These are phyloP conservation scores for Neurospora terricola DNA, from an alignment of 495 filamentous ascomycete species.

Conservation along the genomic window DNA sequence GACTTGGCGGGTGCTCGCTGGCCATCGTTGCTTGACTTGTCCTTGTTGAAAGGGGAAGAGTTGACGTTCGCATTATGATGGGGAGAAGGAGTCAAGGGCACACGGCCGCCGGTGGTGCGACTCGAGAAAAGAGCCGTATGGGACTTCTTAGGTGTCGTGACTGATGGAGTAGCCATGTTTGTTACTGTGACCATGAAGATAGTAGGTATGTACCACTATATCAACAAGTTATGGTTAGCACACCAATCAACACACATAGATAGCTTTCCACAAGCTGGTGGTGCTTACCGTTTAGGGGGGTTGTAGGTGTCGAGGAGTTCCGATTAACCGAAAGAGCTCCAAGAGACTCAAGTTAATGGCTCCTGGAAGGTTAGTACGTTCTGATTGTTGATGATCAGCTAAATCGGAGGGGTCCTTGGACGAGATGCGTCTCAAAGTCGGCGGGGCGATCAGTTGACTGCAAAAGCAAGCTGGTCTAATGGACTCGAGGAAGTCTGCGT, in stretches of 20 bases:
- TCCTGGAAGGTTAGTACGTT: conserved; percentile 50
- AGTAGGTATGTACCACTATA: conserved; percentile 22
- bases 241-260: conserved; percentile 4
- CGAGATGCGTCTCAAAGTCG: conserved; percentile 28
- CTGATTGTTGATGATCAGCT: conserved; percentile 37
- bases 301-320: conserved; percentile 17
- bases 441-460: conserved; percentile 37
- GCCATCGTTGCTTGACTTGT: conserved; percentile 44
- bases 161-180: conserved; percentile 78
- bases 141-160: conserved; percentile 89
- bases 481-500: conserved; percentile 25
- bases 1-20: conserved; percentile 49
- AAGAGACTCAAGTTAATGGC: conserved; percentile 58
- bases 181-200: conserved; percentile 25
- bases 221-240: conserved; percentile 28
- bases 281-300: conserved; percentile 35
- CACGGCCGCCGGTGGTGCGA: conserved; percentile 85
- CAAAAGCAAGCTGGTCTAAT: conserved; percentile 32
- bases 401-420: conserved; percentile 35
- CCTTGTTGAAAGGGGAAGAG: conserved; percentile 72
- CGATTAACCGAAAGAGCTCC: conserved; percentile 42
- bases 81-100: conserved; percentile 90
- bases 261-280: background rate
- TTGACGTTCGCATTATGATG: conserved; percentile 46
- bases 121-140: conserved; percentile 87